Percentiles rank a stretch among this genome's conserved stretches.
phyloP scores from a whole-genome alignment of 1,284 basidiomycete species.

The Ceratobasidium sp. region DNA sequence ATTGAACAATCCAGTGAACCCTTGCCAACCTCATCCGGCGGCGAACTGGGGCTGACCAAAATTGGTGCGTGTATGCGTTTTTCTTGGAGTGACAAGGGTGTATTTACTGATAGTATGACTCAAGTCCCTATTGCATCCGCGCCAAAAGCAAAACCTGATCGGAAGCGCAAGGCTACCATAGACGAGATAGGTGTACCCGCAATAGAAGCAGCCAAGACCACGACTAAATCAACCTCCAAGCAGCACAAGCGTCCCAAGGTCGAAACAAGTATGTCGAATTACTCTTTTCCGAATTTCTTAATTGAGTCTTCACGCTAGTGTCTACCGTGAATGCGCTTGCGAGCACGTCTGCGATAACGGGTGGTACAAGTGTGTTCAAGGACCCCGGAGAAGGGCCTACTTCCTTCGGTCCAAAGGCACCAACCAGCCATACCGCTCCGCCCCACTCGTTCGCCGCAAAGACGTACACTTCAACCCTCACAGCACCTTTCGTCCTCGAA shows the following conservation, averaged over 20 bases:
- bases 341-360: neutral
- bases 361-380: neutral
- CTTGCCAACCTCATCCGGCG: neutral
- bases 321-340: neutral
- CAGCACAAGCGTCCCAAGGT: neutral
- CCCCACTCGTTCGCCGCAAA: conserved; percentile 5
- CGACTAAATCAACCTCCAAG: neutral
- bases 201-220: neutral
- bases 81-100: neutral
- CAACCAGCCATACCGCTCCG: neutral
- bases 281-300: neutral
- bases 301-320: neutral
- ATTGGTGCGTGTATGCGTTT: conserved; percentile 36
- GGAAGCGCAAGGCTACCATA: neutral
- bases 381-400: neutral
- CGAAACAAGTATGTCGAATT: neutral
- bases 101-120: neutral
- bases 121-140: neutral
- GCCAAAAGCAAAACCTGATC: conserved; percentile 1
- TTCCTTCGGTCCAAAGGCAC: neutral
- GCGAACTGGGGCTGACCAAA: neutral
- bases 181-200: neutral
- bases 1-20: neutral
- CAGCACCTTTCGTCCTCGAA: conserved; percentile 7
- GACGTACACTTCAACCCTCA: conserved; percentile 11